phyloP scores from a whole-genome alignment of 148 eudicot genomes.

The Persicaria maculosa region DNA sequence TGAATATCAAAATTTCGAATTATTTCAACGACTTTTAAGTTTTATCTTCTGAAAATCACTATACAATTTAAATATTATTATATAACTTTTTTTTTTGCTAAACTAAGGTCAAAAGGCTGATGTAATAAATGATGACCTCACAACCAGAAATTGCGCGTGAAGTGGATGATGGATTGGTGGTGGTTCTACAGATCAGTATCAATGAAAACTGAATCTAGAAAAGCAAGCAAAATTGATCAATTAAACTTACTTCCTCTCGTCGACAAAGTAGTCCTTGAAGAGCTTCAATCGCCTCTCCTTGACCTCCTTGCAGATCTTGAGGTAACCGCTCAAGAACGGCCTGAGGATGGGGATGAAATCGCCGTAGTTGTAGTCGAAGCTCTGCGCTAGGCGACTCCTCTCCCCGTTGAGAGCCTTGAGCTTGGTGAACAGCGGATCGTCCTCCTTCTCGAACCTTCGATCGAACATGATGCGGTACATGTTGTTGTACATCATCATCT shows the following conservation, averaged over 20 bases:
- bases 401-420: constrained; percentile 33
- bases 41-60: too few relatives aligned
- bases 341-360: constrained; percentile 51
- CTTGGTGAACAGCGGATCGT: constrained; percentile 36
- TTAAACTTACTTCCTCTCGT: constrained; percentile 33
- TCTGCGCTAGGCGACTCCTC: constrained; percentile 48
- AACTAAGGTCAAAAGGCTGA: too few relatives aligned
- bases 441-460: constrained; percentile 29
- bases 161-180: too few relatives aligned
- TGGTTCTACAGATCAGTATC: too few relatives aligned
- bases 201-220: neutral
- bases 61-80: too few relatives aligned
- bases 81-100: too few relatives aligned
- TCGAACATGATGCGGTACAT: constrained; percentile 56
- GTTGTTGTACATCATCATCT: constrained; percentile 42
- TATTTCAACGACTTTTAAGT: too few relatives aligned
- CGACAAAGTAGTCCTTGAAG: constrained; percentile 33
- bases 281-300: constrained; percentile 33
- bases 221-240: neutral
- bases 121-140: too few relatives aligned
- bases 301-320: constrained; percentile 41
- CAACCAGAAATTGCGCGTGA: too few relatives aligned
- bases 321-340: constrained; percentile 43
- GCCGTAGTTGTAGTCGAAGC: constrained; percentile 53
- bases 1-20: too few relatives aligned